These are phyloP conservation scores for Amylostereum areolatum DNA, from an alignment of 1,284 basidiomycete species.

Conservation along the genomic window DNA sequence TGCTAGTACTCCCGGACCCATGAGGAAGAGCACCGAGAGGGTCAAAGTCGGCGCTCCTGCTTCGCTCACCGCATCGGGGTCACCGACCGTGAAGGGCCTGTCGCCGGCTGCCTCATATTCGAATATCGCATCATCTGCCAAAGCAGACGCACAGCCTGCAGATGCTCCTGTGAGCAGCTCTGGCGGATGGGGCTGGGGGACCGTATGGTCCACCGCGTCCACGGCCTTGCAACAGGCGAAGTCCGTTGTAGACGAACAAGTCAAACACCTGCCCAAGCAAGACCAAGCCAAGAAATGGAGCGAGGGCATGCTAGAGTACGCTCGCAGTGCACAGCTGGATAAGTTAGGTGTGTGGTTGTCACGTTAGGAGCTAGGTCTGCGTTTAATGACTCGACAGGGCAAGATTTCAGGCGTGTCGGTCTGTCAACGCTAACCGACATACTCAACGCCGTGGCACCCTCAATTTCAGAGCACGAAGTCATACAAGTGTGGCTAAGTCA, in stretches of 20 bases:
- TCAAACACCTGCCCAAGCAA: constrained; percentile 74
- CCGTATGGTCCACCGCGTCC: constrained; percentile 83
- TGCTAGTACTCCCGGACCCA: constrained; percentile 56
- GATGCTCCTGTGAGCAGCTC: constrained; percentile 21
- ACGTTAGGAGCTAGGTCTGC: no score
- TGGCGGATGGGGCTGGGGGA: constrained; percentile 72
- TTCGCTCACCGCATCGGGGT: constrained; percentile 27
- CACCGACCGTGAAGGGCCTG: constrained; percentile 27
- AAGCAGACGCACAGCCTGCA: constrained; percentile 13
- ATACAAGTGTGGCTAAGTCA: constrained; percentile 94
- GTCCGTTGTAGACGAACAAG: constrained; percentile 86
- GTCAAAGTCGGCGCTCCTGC: constrained; percentile 56
- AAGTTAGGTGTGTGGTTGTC: constrained; percentile 58
- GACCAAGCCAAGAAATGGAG: constrained; percentile 79
- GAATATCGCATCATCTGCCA: constrained; percentile 16
- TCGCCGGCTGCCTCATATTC: constrained; percentile 19
- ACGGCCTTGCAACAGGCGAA: constrained; percentile 84
- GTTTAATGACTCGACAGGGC: no score
- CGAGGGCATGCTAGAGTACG: constrained; percentile 41
- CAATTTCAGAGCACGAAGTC: constrained; percentile 96
- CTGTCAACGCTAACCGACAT: constrained; percentile 86
- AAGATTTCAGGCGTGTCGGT: constrained; percentile 83
- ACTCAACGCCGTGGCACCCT: constrained; percentile 94
- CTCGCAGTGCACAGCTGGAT: constrained; percentile 59
- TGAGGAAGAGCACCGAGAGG: constrained; percentile 73